Base-by-base conservation (phyloP, 345 rosid genomes). In the Moricandia moricandioides region DNA sequence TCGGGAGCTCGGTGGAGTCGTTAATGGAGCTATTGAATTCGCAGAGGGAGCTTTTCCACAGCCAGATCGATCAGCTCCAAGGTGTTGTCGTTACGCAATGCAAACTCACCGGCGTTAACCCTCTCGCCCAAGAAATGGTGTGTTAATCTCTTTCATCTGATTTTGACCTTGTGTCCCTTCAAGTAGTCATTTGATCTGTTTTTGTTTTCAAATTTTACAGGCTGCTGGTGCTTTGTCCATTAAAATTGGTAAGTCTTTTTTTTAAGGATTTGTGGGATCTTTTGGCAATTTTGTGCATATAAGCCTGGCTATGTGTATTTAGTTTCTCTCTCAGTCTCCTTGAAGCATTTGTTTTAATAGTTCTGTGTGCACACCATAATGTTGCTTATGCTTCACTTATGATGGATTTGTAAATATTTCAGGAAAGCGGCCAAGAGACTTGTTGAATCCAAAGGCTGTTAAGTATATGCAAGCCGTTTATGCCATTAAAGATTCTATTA, bases 371-470 rank as follows among this genome's bases (percentile, higher is more conserved):
- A 64, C 43, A 45, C 8, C 67, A 60, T 45, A 17, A 4, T 49
- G 26, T 58, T 71, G 17, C 11, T 34, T 58, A 35, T 49, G 29
- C 35, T 18, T 60, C 11, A 39, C 65, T 29, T 66, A 65, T 78
- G 39, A 67, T 78, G 64, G 26, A 9, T 51, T 13, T 72, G 49
- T 39, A 4, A 35, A 79, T 65, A 63, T 68, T 70, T 60, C 87
- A 96, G 98, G 99, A 62, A 96, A 96, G 85, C 90, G 98, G 67
- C 99, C 98, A 16, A 88, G 99, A 81, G 98, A 96, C 83, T 86
- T 96, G 82, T 78, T 96, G 70, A 92, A 89, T 75, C 95, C 98
- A 5, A 96, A 92, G 83, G 99, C 97, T 37, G 87, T 89, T 69
- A 92, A 89, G 75, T 87, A 96, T 82, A 86, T 96, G 91, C 97